Conservation (phyloP, 192 early-diverging fungal species). For the Backusella tarrabulga region DNA sequence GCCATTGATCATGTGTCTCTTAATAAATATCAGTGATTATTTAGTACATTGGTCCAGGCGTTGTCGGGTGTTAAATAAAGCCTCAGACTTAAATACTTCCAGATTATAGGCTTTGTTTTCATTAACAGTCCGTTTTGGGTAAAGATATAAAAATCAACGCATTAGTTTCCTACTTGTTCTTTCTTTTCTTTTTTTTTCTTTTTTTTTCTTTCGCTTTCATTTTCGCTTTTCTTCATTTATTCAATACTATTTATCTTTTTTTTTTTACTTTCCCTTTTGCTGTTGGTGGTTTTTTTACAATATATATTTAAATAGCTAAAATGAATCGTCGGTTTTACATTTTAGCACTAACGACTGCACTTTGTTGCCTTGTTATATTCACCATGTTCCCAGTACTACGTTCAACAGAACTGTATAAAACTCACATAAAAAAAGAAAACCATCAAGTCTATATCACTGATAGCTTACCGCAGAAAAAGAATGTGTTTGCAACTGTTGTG, state of each 20-base stretch:
- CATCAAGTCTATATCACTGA: background rate
- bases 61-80: background rate
- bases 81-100: background rate
- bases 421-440: background rate
- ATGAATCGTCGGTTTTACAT: constrained; percentile 2
- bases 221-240: background rate
- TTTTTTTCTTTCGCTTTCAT: background rate
- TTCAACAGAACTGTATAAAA: background rate
- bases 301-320: background rate
- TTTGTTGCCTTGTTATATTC: background rate
- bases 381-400: background rate
- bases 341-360: background rate
- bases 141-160: background rate
- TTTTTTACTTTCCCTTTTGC: background rate
- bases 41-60: background rate
- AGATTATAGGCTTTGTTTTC: background rate
- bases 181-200: background rate
- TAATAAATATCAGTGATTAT: background rate
- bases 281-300: background rate
- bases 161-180: background rate
- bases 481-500: background rate
- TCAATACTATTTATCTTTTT: background rate
- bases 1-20: background rate
- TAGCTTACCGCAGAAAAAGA: background rate
- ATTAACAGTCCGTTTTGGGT: background rate